These are phyloP conservation scores for Fusarium transvaalense DNA, from an alignment of 2,329 filamentous ascomycete genomes.

Conservation along the genomic window DNA sequence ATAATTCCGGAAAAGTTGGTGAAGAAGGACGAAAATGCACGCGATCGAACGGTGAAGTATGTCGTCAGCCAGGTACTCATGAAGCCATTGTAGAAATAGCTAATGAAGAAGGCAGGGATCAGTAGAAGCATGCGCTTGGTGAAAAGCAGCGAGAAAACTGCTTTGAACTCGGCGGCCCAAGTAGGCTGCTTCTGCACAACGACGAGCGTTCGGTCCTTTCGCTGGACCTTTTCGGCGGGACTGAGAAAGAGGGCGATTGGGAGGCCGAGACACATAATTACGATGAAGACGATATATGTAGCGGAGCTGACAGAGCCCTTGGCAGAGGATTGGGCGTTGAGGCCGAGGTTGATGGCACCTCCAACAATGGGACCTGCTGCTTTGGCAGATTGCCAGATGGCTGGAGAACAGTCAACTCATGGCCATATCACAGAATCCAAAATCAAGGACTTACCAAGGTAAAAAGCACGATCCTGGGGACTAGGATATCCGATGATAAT, in stretches of 20 bases:
- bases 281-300: slow-evolving; percentile 29
- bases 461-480: slow-evolving; percentile 20
- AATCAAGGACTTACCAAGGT: background rate
- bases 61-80: slow-evolving; percentile 30
- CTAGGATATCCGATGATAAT: slow-evolving; percentile 55
- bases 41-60: slow-evolving; percentile 21
- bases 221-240: slow-evolving; percentile 10
- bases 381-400: slow-evolving; percentile 74
- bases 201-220: slow-evolving; percentile 17
- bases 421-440: rapidly evolving
- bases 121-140: slow-evolving; percentile 31
- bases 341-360: slow-evolving; percentile 73
- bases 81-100: slow-evolving; percentile 22
- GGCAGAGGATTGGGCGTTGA: slow-evolving; percentile 59
- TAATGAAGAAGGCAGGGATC: slow-evolving; percentile 28
- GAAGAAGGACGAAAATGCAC: slow-evolving; percentile 20
- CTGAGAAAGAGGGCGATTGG: slow-evolving; percentile 5
- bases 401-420: slow-evolving; percentile 53
- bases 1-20: slow-evolving; percentile 27
- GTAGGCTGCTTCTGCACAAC: slow-evolving; percentile 18
- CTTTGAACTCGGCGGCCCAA: slow-evolving; percentile 34
- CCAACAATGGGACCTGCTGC: slow-evolving; percentile 63
- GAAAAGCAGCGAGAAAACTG: slow-evolving; percentile 9
- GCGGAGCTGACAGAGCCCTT: slow-evolving; percentile 27
- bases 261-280: slow-evolving; percentile 26